Conservation (phyloP, 2,329 filamentous ascomycete genomes). For the Drechslerella dactyloides region DNA sequence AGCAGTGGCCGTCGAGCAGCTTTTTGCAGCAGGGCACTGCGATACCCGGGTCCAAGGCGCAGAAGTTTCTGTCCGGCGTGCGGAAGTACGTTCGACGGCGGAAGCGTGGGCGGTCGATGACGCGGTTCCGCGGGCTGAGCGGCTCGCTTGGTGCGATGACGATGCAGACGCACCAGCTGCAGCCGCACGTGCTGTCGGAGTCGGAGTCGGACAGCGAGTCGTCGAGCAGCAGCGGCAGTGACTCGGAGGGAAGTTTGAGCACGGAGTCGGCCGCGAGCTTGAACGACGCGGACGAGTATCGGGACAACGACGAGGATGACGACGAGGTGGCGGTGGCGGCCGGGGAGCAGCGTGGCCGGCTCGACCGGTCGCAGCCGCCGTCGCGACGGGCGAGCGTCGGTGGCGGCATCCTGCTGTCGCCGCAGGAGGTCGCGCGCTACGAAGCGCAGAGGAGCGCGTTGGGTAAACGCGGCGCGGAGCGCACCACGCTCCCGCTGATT, state of each 20-base stretch:
- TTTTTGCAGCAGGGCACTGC: slow-evolving; percentile 28
- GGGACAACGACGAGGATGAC: slow-evolving; percentile 26
- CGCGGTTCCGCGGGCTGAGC: slow-evolving; percentile 28
- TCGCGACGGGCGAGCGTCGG: slow-evolving; percentile 42
- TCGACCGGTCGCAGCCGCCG: slow-evolving; percentile 25
- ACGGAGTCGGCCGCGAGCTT: slow-evolving; percentile 60
- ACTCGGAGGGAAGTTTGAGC: slow-evolving; percentile 55
- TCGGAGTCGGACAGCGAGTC: slow-evolving; percentile 59
- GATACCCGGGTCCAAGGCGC: slow-evolving; percentile 20
- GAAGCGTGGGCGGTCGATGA: slow-evolving; percentile 42
- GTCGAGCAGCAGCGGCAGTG: slow-evolving; percentile 56
- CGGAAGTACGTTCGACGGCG: slow-evolving; percentile 52
- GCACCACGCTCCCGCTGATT: neutral
- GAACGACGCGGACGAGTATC: slow-evolving; percentile 56
- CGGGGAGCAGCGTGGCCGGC: neutral
- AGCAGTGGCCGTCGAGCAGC: slow-evolving; percentile 53
- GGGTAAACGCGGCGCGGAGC: neutral
- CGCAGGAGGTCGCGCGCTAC: slow-evolving; percentile 28
- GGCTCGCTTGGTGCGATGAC: slow-evolving; percentile 51
- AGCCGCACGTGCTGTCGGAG: slow-evolving; percentile 66
- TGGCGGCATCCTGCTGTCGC: slow-evolving; percentile 6
- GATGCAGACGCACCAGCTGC: slow-evolving; percentile 76
- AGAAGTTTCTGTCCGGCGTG: slow-evolving; percentile 48
- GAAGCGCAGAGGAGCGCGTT: slow-evolving; percentile 32
- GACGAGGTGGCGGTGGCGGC: neutral